These are phyloP conservation scores for Salvia rosmarinus DNA, from an alignment of 257 asterid genomes.

Conservation along the genomic window DNA sequence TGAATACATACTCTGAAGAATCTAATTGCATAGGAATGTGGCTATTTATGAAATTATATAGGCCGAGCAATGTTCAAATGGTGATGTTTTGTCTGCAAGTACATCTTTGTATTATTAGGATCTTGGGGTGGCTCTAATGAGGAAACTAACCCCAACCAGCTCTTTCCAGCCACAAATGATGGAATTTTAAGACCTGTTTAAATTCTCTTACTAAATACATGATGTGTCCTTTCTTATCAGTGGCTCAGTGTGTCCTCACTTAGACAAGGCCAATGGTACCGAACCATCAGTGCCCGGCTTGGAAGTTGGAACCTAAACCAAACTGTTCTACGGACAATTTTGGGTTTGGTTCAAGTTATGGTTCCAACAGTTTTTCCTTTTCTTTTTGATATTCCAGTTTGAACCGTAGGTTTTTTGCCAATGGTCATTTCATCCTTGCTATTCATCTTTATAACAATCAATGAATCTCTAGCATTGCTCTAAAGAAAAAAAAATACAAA, in stretches of 20 bases:
- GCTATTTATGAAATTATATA: neutral
- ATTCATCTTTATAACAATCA: neutral
- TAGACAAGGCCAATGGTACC: no score
- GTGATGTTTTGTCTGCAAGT: neutral
- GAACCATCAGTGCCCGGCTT: no score
- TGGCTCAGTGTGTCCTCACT: neutral
- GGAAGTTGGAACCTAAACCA: no score
- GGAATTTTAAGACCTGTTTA: no score
- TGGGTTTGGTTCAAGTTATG: no score
- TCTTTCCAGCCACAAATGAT: neutral
- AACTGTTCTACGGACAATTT: no score
- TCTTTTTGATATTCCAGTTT: neutral
- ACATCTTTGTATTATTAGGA: neutral
- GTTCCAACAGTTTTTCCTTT: no score
- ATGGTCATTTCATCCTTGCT: neutral
- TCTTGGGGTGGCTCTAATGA: neutral
- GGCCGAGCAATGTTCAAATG: neutral
- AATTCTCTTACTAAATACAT: neutral
- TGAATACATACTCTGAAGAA: neutral
- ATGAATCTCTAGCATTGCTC: neutral
- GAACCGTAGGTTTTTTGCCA: neutral
- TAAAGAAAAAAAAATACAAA: neutral
- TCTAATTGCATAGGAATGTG: neutral
- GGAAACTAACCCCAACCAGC: neutral
- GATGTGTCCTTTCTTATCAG: neutral